Evolutionary conservation across 2,329 filamentous ascomycete species (phyloP).

Genomic region (Coniochaeta sp.): DNA sequence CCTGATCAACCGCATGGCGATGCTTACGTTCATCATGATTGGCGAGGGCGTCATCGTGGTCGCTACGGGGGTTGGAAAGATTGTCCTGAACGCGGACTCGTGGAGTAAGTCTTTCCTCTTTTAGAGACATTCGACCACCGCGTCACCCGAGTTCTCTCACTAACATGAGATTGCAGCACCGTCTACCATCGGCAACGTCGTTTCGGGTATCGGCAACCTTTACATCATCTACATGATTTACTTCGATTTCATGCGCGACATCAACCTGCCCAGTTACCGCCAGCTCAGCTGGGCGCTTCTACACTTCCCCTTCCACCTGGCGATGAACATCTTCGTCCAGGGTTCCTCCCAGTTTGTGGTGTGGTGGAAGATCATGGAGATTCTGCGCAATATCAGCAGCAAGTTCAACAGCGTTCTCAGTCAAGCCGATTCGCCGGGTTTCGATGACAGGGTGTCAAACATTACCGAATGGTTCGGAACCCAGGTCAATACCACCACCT

Average conservation of each 20-base stretch:
- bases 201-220: conserved; percentile 26
- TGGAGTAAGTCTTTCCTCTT: conserved; percentile 23
- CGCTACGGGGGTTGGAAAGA: conserved; percentile 40
- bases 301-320: conserved; percentile 58
- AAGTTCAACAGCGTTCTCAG: too few relatives aligned
- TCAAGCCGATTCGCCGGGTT: too few relatives aligned
- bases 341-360: conserved; percentile 51
- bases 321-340: conserved; percentile 57
- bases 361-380: conserved; percentile 32
- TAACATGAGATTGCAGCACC: not conserved
- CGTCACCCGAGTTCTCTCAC: conserved; percentile 4
- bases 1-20: conserved; percentile 55
- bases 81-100: conserved; percentile 32
- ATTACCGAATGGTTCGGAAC: conserved; percentile 10
- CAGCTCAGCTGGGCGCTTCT: conserved; percentile 52
- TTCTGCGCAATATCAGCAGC: conserved; percentile 12
- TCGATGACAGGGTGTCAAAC: too few relatives aligned
- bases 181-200: conserved; percentile 8
- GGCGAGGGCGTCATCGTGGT: conserved; percentile 60
- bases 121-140: too few relatives aligned
- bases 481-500: conserved; percentile 15
- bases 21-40: conserved; percentile 58
- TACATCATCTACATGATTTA: conserved; percentile 40
- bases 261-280: conserved; percentile 47
- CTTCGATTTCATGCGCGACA: conserved; percentile 47